A percentile compares a stretch with the other conserved stretches of the same genome.
phyloP scores from a whole-genome alignment of 2,329 filamentous ascomycete genomes.

The Fusarium verticillioides region DNA sequence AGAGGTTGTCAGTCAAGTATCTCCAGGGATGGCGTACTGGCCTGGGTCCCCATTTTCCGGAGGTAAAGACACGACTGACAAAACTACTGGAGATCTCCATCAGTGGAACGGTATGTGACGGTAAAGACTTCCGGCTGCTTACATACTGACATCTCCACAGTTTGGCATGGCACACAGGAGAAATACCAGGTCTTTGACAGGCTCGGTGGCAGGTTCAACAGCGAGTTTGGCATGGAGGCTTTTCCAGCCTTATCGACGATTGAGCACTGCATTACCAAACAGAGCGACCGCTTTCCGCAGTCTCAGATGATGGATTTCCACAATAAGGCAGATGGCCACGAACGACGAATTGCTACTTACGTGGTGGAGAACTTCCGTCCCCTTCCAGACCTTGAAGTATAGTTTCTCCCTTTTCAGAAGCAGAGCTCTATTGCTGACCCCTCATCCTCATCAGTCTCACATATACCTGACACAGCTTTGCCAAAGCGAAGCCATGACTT shows the following conservation, averaged over 20 bases:
- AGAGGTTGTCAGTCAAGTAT: background rate
- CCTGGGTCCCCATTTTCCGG: background rate
- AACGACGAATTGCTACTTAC: conserved; percentile 1
- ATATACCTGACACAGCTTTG: background rate
- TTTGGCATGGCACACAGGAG: conserved; percentile 4
- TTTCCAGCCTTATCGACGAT: conserved; percentile 3
- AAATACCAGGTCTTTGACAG: conserved; percentile 9
- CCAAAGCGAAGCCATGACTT: conserved; percentile 3
- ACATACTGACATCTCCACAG: background rate
- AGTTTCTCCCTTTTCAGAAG: accelerated
- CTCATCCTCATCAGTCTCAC: background rate
- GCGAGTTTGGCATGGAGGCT: conserved; percentile 5
- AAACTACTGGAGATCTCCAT: background rate
- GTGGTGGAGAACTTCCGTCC: background rate
- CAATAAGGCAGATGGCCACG: conserved; percentile 3
- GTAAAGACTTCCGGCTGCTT: no score
- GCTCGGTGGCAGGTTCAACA: conserved; percentile 3
- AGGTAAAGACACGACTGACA: background rate
- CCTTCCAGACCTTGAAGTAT: background rate
- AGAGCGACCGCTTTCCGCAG: background rate
- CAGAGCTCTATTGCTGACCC: background rate
- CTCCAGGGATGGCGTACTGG: background rate
- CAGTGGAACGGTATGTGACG: background rate
- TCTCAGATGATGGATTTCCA: conserved; percentile 8
- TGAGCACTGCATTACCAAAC: background rate